These are phyloP conservation scores for Pseudogymnoascus sp. DNA, from an alignment of 2,329 filamentous ascomycete species.

Conservation along the genomic window DNA sequence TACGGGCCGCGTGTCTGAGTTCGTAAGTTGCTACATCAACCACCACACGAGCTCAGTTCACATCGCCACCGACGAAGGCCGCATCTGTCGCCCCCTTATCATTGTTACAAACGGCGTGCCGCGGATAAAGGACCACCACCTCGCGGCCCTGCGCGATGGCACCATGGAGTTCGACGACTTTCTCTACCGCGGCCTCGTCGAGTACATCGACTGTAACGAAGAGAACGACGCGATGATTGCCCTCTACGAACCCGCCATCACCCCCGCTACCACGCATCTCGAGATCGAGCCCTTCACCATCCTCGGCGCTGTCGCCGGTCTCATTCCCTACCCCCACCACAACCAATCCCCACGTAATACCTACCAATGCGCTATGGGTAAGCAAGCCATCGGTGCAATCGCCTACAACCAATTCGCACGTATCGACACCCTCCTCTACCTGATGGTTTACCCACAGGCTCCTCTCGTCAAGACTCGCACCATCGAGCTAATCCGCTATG, in stretches of 20 bases:
- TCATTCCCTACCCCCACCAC: slow-evolving; percentile 97
- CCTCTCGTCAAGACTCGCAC: slow-evolving; percentile 97
- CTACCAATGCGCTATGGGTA: slow-evolving; percentile 99
- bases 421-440: slow-evolving; percentile 91
- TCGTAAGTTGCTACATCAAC: slow-evolving; percentile 94
- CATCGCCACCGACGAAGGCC: slow-evolving; percentile 92
- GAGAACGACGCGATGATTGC: slow-evolving; percentile 95
- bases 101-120: slow-evolving; percentile 84
- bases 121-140: slow-evolving; percentile 68
- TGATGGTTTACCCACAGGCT: slow-evolving; percentile 94
- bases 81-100: slow-evolving; percentile 92
- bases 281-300: slow-evolving; percentile 98
- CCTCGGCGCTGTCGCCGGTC: slow-evolving; percentile 84
- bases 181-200: slow-evolving; percentile 77
- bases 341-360: slow-evolving; percentile 98
- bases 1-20: slow-evolving; percentile 87
- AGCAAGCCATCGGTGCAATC: slow-evolving; percentile 97
- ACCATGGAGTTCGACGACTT: slow-evolving; percentile 92
- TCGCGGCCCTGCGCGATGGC: slow-evolving; percentile 73
- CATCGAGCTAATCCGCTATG: slow-evolving; percentile 93
- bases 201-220: slow-evolving; percentile 97
- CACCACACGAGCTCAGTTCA: slow-evolving; percentile 86
- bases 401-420: slow-evolving; percentile 97
- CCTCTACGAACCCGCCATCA: slow-evolving; percentile 78
- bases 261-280: slow-evolving; percentile 76